These are phyloP conservation scores for Centaurea solstitialis DNA, from an alignment of 129 eudicot species.

Conservation along the genomic window DNA sequence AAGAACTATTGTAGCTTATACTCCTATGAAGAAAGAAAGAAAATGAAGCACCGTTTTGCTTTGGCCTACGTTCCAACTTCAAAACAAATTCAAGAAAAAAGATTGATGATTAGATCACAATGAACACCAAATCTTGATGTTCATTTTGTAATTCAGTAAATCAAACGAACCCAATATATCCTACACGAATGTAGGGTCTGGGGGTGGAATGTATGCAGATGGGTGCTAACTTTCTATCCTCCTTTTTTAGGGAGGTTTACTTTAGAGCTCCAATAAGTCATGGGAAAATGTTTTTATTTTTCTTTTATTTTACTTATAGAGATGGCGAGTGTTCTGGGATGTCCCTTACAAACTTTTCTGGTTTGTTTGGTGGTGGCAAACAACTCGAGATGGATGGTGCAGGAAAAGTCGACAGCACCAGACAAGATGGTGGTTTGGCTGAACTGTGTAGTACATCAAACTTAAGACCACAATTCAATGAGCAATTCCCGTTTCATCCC, in stretches of 20 bases:
- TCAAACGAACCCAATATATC: neutral
- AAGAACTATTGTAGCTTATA: neutral
- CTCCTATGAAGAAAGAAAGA: neutral
- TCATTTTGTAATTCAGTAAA: neutral
- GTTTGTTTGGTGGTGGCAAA: slow-evolving; percentile 45
- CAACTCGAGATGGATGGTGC: slow-evolving; percentile 50
- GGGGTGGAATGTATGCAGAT: neutral
- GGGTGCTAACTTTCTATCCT: neutral
- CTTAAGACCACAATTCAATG: slow-evolving; percentile 60
- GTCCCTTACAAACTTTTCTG: slow-evolving; percentile 47
- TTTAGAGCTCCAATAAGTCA: neutral
- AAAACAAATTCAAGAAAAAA: neutral
- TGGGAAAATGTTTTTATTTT: slow-evolving; percentile 1
- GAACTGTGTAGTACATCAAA: slow-evolving; percentile 52
- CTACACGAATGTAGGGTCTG: neutral
- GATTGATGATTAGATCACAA: neutral
- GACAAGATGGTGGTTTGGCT: slow-evolving; percentile 48
- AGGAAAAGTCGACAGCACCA: slow-evolving; percentile 43
- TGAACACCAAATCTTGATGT: neutral
- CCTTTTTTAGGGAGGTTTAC: neutral
- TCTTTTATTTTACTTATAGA: slow-evolving; percentile 37
- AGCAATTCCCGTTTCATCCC: slow-evolving; percentile 53
- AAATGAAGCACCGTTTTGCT: neutral
- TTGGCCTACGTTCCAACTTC: neutral
- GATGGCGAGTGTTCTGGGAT: slow-evolving; percentile 65